Conservation (phyloP, 2,329 filamentous ascomycete species). For the Pyrenochaeta sp. region DNA sequence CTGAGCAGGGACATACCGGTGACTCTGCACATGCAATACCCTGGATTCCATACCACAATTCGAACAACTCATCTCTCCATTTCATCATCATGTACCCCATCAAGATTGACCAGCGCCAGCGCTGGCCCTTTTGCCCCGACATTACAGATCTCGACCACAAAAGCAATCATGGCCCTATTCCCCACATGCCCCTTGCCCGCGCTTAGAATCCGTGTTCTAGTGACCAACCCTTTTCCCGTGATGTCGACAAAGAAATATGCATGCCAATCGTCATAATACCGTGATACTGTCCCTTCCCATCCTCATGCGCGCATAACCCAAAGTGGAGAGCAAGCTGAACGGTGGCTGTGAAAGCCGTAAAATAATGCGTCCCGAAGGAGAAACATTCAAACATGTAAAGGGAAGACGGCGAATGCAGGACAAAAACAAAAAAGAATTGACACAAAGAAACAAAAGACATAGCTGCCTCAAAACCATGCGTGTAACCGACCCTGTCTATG, state of each 20-base stretch:
- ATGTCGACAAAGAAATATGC: constrained; percentile 11
- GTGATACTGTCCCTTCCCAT: constrained; percentile 12
- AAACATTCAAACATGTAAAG: constrained; percentile 7
- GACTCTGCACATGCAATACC: constrained; percentile 28
- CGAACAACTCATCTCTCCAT: constrained; percentile 25
- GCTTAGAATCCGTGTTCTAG: constrained; percentile 16
- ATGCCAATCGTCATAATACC: constrained; percentile 15
- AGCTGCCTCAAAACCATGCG: constrained; percentile 14
- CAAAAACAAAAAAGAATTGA: constrained; percentile 17
- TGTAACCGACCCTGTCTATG: constrained; percentile 21
- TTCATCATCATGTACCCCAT: constrained; percentile 35
- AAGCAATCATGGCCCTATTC: constrained; percentile 33
- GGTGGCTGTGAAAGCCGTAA: constrained; percentile 23
- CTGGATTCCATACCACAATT: constrained; percentile 15
- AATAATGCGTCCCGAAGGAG: constrained; percentile 7
- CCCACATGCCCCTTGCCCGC: constrained; percentile 15
- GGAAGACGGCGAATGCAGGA: constrained; percentile 10
- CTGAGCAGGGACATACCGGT: constrained; percentile 20
- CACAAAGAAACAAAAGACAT: constrained; percentile 19
- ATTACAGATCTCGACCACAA: constrained; percentile 34
- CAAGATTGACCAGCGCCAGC: constrained; percentile 40
- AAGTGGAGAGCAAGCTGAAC: constrained; percentile 21
- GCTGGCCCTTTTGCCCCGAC: constrained; percentile 26
- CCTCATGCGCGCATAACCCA: constrained; percentile 24
- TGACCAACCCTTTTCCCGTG: constrained; percentile 14